Percentiles rank a stretch among this genome's conserved stretches.
These are phyloP conservation scores for Pichia sp. DNA, from an alignment of 1,139 yeast species.

Conservation along the genomic window DNA sequence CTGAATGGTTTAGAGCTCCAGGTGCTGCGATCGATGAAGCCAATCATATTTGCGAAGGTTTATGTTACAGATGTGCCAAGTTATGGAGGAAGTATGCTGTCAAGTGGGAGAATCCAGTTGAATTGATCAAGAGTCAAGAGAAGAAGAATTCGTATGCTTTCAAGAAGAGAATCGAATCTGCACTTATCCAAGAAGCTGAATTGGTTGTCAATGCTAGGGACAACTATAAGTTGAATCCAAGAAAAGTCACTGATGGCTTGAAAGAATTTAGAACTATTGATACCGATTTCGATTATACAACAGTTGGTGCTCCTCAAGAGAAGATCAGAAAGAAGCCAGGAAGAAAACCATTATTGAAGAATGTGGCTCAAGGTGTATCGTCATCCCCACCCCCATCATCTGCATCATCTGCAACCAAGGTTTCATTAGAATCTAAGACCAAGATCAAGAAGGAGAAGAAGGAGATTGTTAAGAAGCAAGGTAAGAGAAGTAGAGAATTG, in stretches of 20 bases:
- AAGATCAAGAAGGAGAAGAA: constrained; percentile 10
- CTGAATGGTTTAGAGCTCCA: constrained; percentile 71
- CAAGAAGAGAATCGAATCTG: constrained; percentile 68
- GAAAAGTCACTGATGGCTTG: constrained; percentile 7
- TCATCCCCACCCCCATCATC: background rate
- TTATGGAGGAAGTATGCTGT: constrained; percentile 92
- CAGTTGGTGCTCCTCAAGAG: background rate
- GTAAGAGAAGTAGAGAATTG: background rate
- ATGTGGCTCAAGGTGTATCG: background rate
- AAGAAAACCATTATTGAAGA: background rate
- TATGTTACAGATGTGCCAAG: constrained; percentile 85
- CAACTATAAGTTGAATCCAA: constrained; percentile 23
- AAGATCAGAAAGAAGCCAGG: constrained; percentile 3
- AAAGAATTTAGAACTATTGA: constrained; percentile 18
- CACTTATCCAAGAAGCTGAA: constrained; percentile 65
- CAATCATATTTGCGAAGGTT: constrained; percentile 40
- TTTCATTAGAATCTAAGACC: background rate
- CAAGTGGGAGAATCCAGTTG: constrained; percentile 82
- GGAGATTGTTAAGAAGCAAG: background rate
- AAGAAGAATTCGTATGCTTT: constrained; percentile 48
- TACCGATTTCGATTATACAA: constrained; percentile 12
- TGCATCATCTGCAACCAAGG: background rate
- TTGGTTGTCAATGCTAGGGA: constrained; percentile 53
- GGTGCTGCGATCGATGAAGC: constrained; percentile 40
- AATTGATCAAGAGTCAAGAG: constrained; percentile 53